Conservation (phyloP, 2,329 filamentous ascomycete genomes). For the Alternaria rosae region DNA sequence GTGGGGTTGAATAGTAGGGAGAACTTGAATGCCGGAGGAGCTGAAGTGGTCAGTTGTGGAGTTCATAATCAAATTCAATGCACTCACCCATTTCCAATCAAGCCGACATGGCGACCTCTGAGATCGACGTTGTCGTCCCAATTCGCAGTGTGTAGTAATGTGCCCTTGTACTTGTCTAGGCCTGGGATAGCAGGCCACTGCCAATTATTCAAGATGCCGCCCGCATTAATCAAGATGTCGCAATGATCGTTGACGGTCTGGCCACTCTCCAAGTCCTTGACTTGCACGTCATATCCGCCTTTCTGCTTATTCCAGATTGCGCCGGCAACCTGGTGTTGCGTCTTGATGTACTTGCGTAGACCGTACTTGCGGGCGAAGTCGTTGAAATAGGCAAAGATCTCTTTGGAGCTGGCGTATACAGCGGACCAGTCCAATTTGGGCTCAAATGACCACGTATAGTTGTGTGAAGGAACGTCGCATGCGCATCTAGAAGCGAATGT, state of each 20-base stretch:
- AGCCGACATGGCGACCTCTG: slow-evolving; percentile 56
- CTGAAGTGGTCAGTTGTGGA: slow-evolving; percentile 41
- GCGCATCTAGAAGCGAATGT: slow-evolving; percentile 46
- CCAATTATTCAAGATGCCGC: slow-evolving; percentile 61
- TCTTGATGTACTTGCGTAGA: slow-evolving; percentile 48
- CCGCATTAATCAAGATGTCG: slow-evolving; percentile 59
- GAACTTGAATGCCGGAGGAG: slow-evolving; percentile 63
- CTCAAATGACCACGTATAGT: slow-evolving; percentile 61
- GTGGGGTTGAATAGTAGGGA: slow-evolving; percentile 56
- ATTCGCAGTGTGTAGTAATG: slow-evolving; percentile 62
- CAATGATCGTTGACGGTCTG: slow-evolving; percentile 51
- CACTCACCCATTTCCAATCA: slow-evolving; percentile 60
- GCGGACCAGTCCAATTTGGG: slow-evolving; percentile 55
- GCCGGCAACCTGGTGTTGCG: slow-evolving; percentile 41
- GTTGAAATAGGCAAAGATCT: slow-evolving; percentile 56
- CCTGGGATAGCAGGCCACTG: slow-evolving; percentile 63
- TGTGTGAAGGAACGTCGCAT: slow-evolving; percentile 61
- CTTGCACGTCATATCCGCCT: slow-evolving; percentile 47
- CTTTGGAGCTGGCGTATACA: slow-evolving; percentile 53
- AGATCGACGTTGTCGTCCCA: slow-evolving; percentile 63
- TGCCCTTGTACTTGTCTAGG: slow-evolving; percentile 59
- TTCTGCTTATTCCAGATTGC: slow-evolving; percentile 49
- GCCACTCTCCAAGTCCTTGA: slow-evolving; percentile 41
- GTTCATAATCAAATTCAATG: not conserved
- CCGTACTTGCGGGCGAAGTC: slow-evolving; percentile 52